A percentile compares a stretch with the other conserved stretches of the same genome.
phyloP scores from a whole-genome alignment of 2,329 filamentous ascomycete species.

The Cladosporium austrohemisphaericum region DNA sequence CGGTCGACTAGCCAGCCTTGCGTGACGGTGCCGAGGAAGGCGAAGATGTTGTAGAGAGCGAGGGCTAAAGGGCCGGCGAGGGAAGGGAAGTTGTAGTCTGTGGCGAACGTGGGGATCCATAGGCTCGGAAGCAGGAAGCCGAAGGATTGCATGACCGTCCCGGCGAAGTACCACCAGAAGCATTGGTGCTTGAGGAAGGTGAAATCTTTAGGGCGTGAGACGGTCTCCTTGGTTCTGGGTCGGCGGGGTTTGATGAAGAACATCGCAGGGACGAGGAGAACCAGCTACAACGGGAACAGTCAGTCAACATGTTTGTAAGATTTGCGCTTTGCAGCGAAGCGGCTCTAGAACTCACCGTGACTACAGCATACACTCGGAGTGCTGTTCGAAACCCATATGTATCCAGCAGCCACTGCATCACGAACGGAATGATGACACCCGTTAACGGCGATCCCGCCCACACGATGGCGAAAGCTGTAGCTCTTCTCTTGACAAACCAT shows the following conservation, averaged over 20 bases:
- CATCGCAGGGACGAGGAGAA: not conserved
- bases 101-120: conserved; percentile 42
- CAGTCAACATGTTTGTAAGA: not conserved
- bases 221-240: not conserved
- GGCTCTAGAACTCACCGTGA: not conserved
- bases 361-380: conserved; percentile 40
- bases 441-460: conserved; percentile 42
- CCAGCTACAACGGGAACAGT: not conserved
- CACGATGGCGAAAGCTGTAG: conserved; percentile 46
- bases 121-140: conserved; percentile 44
- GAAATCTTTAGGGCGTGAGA: too few species aligned
- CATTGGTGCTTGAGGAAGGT: conserved; percentile 33
- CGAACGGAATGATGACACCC: conserved; percentile 43
- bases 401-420: conserved; percentile 40
- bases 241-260: not conserved
- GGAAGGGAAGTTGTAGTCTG: conserved; percentile 33
- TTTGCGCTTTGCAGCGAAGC: not conserved
- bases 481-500: conserved; percentile 38
- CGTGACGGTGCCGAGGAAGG: conserved; percentile 35
- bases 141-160: conserved; percentile 39
- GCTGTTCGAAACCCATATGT: conserved; percentile 44
- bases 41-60: conserved; percentile 39
- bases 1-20: conserved; percentile 39
- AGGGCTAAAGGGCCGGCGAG: conserved; percentile 37
- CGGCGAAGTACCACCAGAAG: conserved; percentile 43